Evolutionary conservation across 495 filamentous ascomycete species (phyloP).

Genomic region (Lophiostoma macrostomum): DNA sequence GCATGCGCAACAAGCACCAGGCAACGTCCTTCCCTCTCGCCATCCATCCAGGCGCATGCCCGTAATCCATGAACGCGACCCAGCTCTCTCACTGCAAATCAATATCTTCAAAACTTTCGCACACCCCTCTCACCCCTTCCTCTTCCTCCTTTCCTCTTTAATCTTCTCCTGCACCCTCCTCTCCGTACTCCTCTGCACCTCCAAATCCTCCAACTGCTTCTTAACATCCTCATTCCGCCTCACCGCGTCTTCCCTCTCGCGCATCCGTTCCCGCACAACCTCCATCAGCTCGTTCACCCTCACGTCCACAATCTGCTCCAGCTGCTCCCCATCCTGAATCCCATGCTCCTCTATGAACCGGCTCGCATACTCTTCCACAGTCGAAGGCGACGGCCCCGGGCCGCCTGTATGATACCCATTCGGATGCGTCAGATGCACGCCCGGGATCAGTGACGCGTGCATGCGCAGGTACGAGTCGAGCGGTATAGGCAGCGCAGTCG

Average conservation of each 20-base stretch:
- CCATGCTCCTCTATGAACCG: constrained; percentile 39
- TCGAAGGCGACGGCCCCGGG: constrained; percentile 33
- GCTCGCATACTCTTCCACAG: constrained; percentile 32
- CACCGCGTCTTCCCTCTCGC: constrained; percentile 36
- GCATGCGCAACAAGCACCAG: too few relatives aligned
- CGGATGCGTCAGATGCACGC: constrained; percentile 40
- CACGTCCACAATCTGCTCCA: constrained; percentile 39
- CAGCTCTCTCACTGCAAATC: too few relatives aligned
- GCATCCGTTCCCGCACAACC: constrained; percentile 35
- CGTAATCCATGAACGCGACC: not conserved
- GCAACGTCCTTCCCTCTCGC: too few relatives aligned
- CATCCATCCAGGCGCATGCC: not conserved
- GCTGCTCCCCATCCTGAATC: constrained; percentile 34
- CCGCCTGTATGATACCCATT: constrained; percentile 41
- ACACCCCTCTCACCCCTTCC: not conserved
- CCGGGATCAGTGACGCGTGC: constrained; percentile 37
- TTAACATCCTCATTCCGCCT: constrained; percentile 27
- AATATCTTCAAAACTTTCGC: constrained; percentile 1
- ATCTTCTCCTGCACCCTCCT: constrained; percentile 24
- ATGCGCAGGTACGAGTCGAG: constrained; percentile 37
- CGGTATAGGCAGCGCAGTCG: constrained; percentile 39
- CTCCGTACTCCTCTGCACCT: constrained; percentile 29
- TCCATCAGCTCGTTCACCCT: constrained; percentile 34
- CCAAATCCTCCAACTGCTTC: constrained; percentile 19
- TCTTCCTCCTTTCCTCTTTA: constrained; percentile 12